phyloP scores from a whole-genome alignment of 2,329 filamentous ascomycete genomes.

The Hypoxylon sp. region DNA sequence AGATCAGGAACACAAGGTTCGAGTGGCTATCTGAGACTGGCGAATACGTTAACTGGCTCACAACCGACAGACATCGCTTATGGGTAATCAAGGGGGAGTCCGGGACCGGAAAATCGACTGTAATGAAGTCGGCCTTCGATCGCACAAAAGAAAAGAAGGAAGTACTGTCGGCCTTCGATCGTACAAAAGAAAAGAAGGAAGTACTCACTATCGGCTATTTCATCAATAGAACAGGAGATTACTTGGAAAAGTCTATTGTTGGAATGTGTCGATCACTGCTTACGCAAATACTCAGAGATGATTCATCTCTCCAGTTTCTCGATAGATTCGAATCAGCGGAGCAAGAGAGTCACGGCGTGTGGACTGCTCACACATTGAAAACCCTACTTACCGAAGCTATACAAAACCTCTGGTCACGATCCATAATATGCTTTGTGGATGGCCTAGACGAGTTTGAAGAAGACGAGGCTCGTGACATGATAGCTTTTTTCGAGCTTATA shows the following conservation, averaged over 20 bases:
- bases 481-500: slow-evolving; percentile 31
- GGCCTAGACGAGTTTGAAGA: slow-evolving; percentile 43
- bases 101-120: slow-evolving; percentile 57
- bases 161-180: slow-evolving; percentile 51
- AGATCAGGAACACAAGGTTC: slow-evolving; percentile 38
- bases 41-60: slow-evolving; percentile 52
- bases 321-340: background rate
- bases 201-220: slow-evolving; percentile 57
- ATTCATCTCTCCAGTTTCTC: slow-evolving; percentile 49
- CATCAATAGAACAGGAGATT: slow-evolving; percentile 60
- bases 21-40: slow-evolving; percentile 44
- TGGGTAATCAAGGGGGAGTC: slow-evolving; percentile 61
- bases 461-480: slow-evolving; percentile 37
- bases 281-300: slow-evolving; percentile 55
- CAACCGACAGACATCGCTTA: slow-evolving; percentile 52
- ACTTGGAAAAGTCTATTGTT: slow-evolving; percentile 56
- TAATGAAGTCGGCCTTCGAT: slow-evolving; percentile 53
- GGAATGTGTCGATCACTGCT: slow-evolving; percentile 64
- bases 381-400: slow-evolving; percentile 21
- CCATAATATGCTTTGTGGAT: slow-evolving; percentile 38
- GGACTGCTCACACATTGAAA: slow-evolving; percentile 31
- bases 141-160: slow-evolving; percentile 43
- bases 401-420: background rate
- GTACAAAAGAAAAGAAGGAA: slow-evolving; percentile 40
- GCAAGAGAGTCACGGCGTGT: too few relatives aligned